Base-by-base conservation (phyloP, 768 basidiomycete genomes). In the Leucocoprinus birnbaumii region DNA sequence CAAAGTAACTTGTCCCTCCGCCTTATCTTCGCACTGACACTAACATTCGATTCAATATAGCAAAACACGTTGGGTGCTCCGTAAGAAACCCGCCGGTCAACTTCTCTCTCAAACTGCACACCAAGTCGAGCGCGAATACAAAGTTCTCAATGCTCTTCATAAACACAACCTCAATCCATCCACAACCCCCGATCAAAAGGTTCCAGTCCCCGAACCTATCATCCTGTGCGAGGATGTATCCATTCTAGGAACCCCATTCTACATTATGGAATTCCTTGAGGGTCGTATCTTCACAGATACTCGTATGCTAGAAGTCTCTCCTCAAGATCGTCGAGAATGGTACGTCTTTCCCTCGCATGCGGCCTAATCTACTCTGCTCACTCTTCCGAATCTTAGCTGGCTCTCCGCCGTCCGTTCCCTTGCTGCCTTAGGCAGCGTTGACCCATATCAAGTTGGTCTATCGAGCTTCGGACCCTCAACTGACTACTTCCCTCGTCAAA, bases 191-290 rank as follows among this genome's bases (percentile, higher is more conserved):
- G 71, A 74, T 31, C 71, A 77, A 55, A 76, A 73, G 27, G 85
- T 98, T 13, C 96, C 95, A 1, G 84, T 97, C 1, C 96, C 96
- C 1, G 81, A 85, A 61, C 91, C 94, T 0, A 87, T 89, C 57
- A 76, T 85, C 22, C 74, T 98, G 1, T 98, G 96, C 66, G 84
- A 89, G 62, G 91, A 98, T 64, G 73, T 63, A 34, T 63, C 72
- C 2, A 79, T 98, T 38, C 77, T 96, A 18, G 96, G 95, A 2
- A 93, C 94, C 21, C 83, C 88, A 2, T 98, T 98, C 72, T 98
- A 97, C 66, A 80, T 98, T 43, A 98, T 99, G 96, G 89, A 98
- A 66, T 98, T 91, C 66, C 65, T 98, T 43, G 86, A 96, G 19
- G 96, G 96, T 0, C 81, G 97, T 45, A 95, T 98, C 61, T 99